Evolutionary conservation across 2,329 filamentous ascomycete species (phyloP).

Genomic region (Phaeomoniella chlamydospora): DNA sequence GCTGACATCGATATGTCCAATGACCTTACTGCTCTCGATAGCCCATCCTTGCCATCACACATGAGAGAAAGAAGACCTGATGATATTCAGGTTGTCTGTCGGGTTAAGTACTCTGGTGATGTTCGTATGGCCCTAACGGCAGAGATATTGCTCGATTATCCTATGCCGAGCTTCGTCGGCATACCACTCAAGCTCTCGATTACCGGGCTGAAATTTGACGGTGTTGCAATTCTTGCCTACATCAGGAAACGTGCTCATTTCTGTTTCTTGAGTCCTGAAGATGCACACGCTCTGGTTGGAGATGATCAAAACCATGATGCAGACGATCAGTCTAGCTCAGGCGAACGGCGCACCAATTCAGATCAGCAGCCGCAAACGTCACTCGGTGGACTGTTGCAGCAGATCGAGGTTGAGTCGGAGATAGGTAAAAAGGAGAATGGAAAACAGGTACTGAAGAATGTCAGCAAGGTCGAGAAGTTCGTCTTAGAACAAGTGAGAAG

Average conservation of each 20-base stretch:
- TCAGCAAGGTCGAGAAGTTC: slow-evolving; percentile 96
- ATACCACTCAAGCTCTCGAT: slow-evolving; percentile 91
- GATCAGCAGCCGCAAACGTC: slow-evolving; percentile 4
- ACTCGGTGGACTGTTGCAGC: slow-evolving; percentile 62
- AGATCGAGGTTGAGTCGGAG: slow-evolving; percentile 93
- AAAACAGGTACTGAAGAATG: slow-evolving; percentile 93
- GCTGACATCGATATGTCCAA: slow-evolving; percentile 1
- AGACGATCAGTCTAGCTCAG: slow-evolving; percentile 14
- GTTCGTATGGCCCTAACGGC: slow-evolving; percentile 80
- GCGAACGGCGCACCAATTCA: slow-evolving; percentile 12
- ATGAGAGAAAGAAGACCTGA: not conserved
- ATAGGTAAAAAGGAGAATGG: slow-evolving; percentile 85
- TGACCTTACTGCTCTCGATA: slow-evolving; percentile 4
- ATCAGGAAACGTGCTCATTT: slow-evolving; percentile 84
- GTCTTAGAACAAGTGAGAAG: slow-evolving; percentile 89
- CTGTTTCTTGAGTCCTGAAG: slow-evolving; percentile 85
- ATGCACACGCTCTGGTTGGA: slow-evolving; percentile 62
- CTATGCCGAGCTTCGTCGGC: slow-evolving; percentile 94
- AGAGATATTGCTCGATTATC: slow-evolving; percentile 92
- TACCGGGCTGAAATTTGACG: slow-evolving; percentile 88
- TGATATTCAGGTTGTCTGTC: slow-evolving; percentile 84
- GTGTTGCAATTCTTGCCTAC: slow-evolving; percentile 80
- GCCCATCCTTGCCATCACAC: not conserved
- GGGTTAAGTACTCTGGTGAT: slow-evolving; percentile 78
- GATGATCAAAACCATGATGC: slow-evolving; percentile 26